Evolutionary conservation across 345 rosid species (phyloP).

Genomic region (Moringa oleifera): DNA sequence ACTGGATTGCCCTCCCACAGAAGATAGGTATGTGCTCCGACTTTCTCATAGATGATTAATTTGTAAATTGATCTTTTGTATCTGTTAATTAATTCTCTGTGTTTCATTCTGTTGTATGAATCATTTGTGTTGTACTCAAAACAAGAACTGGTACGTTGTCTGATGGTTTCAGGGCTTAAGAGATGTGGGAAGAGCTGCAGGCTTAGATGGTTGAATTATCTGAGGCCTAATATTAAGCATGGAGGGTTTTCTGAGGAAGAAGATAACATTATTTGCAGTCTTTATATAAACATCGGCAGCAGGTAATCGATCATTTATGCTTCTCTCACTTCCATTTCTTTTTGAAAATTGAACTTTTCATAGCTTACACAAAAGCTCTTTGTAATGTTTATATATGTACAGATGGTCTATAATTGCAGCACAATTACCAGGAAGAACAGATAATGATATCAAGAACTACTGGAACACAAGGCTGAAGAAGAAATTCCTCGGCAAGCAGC

Average conservation of each 20-base stretch:
- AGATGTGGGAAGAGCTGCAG: conserved; percentile 61
- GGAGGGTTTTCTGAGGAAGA: conserved; percentile 63
- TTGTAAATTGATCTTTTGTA: background rate
- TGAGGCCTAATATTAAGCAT: conserved; percentile 52
- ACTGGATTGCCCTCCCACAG: conserved; percentile 84
- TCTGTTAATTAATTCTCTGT: no score
- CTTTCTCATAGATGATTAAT: background rate
- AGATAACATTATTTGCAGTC: conserved; percentile 50
- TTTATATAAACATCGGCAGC: conserved; percentile 50
- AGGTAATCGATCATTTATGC: conserved; percentile 23
- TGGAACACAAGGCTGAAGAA: conserved; percentile 82
- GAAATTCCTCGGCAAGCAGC: conserved; percentile 65
- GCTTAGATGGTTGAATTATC: conserved; percentile 53
- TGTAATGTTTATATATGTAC: background rate
- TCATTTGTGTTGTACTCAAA: no score
- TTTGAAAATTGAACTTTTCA: no score
- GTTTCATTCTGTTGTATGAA: no score
- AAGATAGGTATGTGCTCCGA: conserved; percentile 43
- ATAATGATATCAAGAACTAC: conserved; percentile 76
- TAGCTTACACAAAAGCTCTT: no score
- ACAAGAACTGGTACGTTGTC: no score
- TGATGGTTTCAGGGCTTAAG: conserved; percentile 31
- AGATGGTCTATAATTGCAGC: conserved; percentile 91
- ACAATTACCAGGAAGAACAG: conserved; percentile 76
- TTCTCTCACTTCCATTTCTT: no score